Evolutionary conservation across 2,329 filamentous ascomycete genomes (phyloP).

Genomic region (Pseudogymnoascus sp.): DNA sequence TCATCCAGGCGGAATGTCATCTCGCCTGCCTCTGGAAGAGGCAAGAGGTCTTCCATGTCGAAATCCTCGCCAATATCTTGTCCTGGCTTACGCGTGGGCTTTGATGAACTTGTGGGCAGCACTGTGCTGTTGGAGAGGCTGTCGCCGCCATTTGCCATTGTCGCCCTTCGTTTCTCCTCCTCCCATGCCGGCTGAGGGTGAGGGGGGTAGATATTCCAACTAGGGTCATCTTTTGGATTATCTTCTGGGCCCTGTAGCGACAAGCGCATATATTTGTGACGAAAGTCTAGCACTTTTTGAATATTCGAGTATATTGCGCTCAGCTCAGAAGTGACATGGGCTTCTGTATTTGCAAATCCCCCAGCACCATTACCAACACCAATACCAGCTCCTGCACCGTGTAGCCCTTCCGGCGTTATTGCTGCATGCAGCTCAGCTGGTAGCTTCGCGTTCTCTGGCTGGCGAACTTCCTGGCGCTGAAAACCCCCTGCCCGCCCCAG

Average conservation of each 20-base stretch:
- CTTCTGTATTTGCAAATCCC: constrained; percentile 63
- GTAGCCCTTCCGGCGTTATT: constrained; percentile 43
- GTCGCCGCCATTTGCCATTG: constrained; percentile 27
- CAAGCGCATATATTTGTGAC: constrained; percentile 79
- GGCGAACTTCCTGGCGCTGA: background rate
- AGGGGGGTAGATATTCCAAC: constrained; percentile 83
- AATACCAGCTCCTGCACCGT: constrained; percentile 49
- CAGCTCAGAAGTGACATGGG: constrained; percentile 75
- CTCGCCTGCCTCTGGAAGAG: constrained; percentile 60
- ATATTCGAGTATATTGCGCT: constrained; percentile 83
- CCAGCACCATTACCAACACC: constrained; percentile 51
- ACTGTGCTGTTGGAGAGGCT: constrained; percentile 41
- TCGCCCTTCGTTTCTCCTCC: constrained; percentile 32
- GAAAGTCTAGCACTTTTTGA: constrained; percentile 76
- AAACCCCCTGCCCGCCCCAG: constrained; percentile 16
- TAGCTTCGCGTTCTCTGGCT: constrained; percentile 29
- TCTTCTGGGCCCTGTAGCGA: constrained; percentile 75
- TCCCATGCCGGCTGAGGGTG: constrained; percentile 89
- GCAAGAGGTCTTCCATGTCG: constrained; percentile 65
- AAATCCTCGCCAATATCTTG: constrained; percentile 91
- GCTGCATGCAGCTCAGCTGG: constrained; percentile 47
- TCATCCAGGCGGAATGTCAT: constrained; percentile 73
- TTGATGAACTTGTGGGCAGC: constrained; percentile 20
- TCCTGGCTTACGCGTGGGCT: constrained; percentile 65
- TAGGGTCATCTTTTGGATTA: constrained; percentile 77